Conservation (phyloP, 352 stramenopile genomes). For the Phytophthora vignae region DNA sequence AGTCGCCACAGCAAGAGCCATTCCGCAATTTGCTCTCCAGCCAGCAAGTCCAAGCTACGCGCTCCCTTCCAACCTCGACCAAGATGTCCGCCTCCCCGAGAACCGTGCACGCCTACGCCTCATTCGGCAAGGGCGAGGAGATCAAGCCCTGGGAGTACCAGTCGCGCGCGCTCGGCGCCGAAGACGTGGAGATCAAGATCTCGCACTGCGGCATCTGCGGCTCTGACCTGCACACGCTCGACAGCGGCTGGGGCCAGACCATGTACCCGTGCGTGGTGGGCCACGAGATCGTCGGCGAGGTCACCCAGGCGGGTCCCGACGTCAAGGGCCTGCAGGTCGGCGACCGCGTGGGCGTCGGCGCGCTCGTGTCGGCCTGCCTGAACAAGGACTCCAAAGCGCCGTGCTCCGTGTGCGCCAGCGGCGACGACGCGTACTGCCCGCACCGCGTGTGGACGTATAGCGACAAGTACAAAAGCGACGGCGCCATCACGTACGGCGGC, state of each 20-base stretch:
- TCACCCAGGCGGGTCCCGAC: neutral
- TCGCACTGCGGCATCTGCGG: slow-evolving; percentile 36
- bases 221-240: slow-evolving; percentile 31
- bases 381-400: slow-evolving; percentile 44
- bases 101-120: slow-evolving; percentile 45
- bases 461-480: slow-evolving; percentile 48
- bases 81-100: slow-evolving; percentile 30
- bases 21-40: too few relatives aligned
- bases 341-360: too few relatives aligned
- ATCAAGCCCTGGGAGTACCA: slow-evolving; percentile 53
- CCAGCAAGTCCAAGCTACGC: too few relatives aligned
- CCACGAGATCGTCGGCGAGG: slow-evolving; percentile 49
- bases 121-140: slow-evolving; percentile 40
- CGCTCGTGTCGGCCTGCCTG: too few relatives aligned
- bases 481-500: slow-evolving; percentile 49
- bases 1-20: too few relatives aligned
- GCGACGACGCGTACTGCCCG: slow-evolving; percentile 73
- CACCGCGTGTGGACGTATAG: slow-evolving; percentile 63
- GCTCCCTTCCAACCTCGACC: too few relatives aligned
- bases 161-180: too few relatives aligned
- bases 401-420: slow-evolving; percentile 65
- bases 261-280: slow-evolving; percentile 54
- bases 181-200: neutral
- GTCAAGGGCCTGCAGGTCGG: too few relatives aligned
- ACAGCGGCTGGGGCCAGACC: slow-evolving; percentile 34